Evolutionary conservation across 2,329 filamentous ascomycete genomes (phyloP).

Genomic region (Colletotrichum chrysophilum): DNA sequence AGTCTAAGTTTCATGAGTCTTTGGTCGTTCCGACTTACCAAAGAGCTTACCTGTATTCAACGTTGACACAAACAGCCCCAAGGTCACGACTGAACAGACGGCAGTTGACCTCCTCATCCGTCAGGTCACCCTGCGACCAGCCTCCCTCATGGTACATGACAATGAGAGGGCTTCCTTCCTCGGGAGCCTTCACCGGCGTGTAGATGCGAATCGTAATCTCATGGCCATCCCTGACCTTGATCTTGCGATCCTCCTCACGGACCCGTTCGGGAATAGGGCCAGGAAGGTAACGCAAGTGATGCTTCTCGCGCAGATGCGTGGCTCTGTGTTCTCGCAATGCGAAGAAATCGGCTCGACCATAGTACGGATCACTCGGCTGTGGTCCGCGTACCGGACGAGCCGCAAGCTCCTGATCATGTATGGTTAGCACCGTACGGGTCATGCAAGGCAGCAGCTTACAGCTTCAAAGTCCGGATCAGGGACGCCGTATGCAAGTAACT

Average conservation of each 20-base stretch:
- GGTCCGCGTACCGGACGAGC: background rate
- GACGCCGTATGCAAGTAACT: background rate
- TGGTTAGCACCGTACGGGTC: background rate
- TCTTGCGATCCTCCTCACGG: constrained; percentile 7
- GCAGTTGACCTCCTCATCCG: constrained; percentile 14
- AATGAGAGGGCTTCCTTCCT: constrained; percentile 1
- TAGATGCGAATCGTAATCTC: background rate
- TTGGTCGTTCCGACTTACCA: rapidly evolving
- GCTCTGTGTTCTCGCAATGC: constrained; percentile 7
- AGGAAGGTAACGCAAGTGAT: constrained; percentile 8
- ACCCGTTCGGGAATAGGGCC: background rate
- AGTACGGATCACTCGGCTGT: background rate
- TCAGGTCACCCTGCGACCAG: constrained; percentile 2
- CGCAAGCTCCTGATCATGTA: background rate
- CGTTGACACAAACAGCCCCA: constrained; percentile 36
- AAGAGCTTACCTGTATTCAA: constrained; percentile 46
- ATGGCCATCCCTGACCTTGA: background rate
- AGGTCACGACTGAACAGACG: constrained; percentile 8
- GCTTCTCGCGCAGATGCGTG: background rate
- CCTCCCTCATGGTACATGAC: constrained; percentile 17
- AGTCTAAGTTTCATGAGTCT: constrained; percentile 27
- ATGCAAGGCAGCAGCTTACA: background rate
- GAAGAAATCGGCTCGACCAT: background rate
- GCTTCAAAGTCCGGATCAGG: background rate
- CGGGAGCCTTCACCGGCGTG: background rate